Evolutionary conservation across 1,284 basidiomycete species (phyloP).

Genomic region (Microbotryum violaceum): DNA sequence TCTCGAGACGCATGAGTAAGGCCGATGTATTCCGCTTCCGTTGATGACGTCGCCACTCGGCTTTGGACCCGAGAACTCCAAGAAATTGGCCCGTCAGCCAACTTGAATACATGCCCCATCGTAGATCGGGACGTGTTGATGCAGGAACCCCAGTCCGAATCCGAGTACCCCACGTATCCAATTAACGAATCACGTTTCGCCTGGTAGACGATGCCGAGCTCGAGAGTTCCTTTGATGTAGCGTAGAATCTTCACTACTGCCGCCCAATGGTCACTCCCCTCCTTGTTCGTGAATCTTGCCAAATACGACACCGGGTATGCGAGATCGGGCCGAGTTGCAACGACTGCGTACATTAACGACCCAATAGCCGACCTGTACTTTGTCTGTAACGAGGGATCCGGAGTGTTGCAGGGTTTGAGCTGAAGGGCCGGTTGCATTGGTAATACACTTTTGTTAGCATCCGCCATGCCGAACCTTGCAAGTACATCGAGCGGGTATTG

Average conservation of each 20-base stretch:
- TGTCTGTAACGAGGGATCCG: background rate
- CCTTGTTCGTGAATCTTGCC: slow-evolving; percentile 36
- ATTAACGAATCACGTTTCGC: slow-evolving; percentile 2
- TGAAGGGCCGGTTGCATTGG: slow-evolving; percentile 12
- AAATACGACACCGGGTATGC: slow-evolving; percentile 36
- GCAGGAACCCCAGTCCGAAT: slow-evolving; percentile 29
- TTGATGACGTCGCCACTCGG: too few relatives aligned
- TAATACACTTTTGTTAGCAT: slow-evolving; percentile 8
- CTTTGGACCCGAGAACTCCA: too few relatives aligned
- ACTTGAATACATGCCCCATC: too few relatives aligned
- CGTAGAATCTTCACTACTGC: slow-evolving; percentile 39
- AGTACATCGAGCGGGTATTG: slow-evolving; percentile 43
- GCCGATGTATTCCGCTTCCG: too few relatives aligned
- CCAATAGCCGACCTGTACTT: slow-evolving; percentile 29
- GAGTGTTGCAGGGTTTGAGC: background rate
- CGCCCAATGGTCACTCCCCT: slow-evolving; percentile 30
- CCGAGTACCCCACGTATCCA: background rate
- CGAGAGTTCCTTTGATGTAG: background rate
- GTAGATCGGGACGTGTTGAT: too few relatives aligned
- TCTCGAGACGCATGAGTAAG: too few relatives aligned
- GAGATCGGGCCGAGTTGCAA: slow-evolving; percentile 40
- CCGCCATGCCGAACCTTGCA: slow-evolving; percentile 37
- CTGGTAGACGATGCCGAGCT: slow-evolving; percentile 26
- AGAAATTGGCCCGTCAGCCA: too few relatives aligned
- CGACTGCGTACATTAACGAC: slow-evolving; percentile 39